Conservation (phyloP, 2,329 filamentous ascomycete genomes). For the Aureobasidium sp. region DNA sequence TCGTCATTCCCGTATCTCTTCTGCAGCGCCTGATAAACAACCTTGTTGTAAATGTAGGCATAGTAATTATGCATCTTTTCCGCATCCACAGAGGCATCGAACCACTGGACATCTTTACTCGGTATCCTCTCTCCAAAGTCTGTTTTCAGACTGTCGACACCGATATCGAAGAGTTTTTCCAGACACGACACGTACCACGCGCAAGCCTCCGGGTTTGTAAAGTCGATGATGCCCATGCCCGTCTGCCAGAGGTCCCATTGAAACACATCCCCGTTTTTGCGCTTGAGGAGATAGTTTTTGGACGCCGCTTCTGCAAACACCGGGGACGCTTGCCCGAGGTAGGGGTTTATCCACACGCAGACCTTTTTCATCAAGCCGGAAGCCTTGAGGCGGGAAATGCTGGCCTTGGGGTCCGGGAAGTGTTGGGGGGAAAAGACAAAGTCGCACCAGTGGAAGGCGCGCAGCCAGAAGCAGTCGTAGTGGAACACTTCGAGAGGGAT, state of each 20-base stretch:
- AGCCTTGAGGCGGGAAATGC: constrained; percentile 55
- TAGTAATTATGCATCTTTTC: constrained; percentile 70
- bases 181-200: constrained; percentile 57
- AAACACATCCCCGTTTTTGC: constrained; percentile 59
- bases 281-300: constrained; percentile 60
- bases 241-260: constrained; percentile 73
- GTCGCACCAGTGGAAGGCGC: constrained; percentile 66
- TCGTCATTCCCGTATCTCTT: constrained; percentile 41
- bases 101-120: constrained; percentile 54
- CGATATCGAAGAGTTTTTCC: constrained; percentile 55
- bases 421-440: constrained; percentile 60
- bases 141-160: constrained; percentile 65
- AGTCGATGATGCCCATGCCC: constrained; percentile 65
- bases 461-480: constrained; percentile 72
- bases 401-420: constrained; percentile 59
- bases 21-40: constrained; percentile 58
- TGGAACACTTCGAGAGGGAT: constrained; percentile 65
- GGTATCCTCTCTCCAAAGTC: constrained; percentile 69
- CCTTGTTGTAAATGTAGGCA: constrained; percentile 62
- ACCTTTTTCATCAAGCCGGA: constrained; percentile 51
- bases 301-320: constrained; percentile 56
- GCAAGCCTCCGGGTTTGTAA: constrained; percentile 61
- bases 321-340: constrained; percentile 60
- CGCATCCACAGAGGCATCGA: constrained; percentile 51
- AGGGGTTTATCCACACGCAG: constrained; percentile 70